These are phyloP conservation scores for Leptographium galeiforme DNA, from an alignment of 2,329 filamentous ascomycete genomes.

Conservation along the genomic window DNA sequence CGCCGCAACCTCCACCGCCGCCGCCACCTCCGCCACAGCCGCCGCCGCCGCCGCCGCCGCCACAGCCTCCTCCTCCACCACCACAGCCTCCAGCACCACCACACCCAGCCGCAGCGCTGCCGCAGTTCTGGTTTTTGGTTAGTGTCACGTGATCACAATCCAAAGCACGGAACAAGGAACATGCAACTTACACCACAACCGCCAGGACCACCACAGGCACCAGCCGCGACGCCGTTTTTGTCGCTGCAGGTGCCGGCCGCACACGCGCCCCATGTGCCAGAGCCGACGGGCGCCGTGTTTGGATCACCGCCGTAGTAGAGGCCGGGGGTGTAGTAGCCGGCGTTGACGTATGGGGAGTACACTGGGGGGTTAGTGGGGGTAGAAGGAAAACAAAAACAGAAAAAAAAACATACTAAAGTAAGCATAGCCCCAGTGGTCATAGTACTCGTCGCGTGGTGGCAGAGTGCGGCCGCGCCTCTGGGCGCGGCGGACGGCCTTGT, in stretches of 20 bases:
- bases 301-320: conserved; percentile 34
- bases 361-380: conserved; percentile 10
- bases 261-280: conserved; percentile 27
- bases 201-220: conserved; percentile 29
- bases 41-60: background rate
- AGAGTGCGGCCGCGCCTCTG: conserved; percentile 33
- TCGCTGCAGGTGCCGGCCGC: conserved; percentile 32
- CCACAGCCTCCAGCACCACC: conserved; percentile 2
- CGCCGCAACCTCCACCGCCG: background rate
- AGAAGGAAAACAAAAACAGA: background rate
- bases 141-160: background rate
- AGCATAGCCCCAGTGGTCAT: conserved; percentile 39
- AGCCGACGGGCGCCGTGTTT: conserved; percentile 17
- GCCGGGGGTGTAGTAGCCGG: conserved; percentile 27
- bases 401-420: conserved; percentile 21
- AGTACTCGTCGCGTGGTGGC: conserved; percentile 34
- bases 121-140: conserved; percentile 5
- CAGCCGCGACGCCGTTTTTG: conserved; percentile 24
- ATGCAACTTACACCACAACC: conserved; percentile 18
- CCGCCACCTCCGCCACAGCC: background rate
- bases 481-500: conserved; percentile 35
- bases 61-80: background rate
- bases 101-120: conserved; percentile 3
- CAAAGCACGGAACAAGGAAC: background rate
- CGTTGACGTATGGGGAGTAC: conserved; percentile 32